Evolutionary conservation across 352 stramenopile species (phyloP).

Genomic region (Aphanomyces astaci): DNA sequence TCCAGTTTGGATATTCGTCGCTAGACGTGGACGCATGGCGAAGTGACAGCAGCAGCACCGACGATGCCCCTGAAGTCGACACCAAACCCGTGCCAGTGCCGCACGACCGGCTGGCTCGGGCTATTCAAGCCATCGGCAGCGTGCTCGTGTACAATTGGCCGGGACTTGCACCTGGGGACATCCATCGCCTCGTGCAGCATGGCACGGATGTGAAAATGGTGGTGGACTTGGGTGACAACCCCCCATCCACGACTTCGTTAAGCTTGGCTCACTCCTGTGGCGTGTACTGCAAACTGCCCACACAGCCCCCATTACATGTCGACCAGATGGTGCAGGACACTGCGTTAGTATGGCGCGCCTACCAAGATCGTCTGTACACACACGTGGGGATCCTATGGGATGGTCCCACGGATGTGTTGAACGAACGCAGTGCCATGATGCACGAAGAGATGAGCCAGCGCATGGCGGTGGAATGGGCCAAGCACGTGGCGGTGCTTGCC

Average conservation of each 20-base stretch:
- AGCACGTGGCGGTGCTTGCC: neutral
- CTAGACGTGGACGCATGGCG: conserved; percentile 17
- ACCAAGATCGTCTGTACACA: neutral
- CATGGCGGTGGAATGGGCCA: conserved; percentile 11
- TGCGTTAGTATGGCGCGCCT: neutral
- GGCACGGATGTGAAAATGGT: neutral
- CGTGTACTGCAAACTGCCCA: neutral
- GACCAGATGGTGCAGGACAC: conserved; percentile 12
- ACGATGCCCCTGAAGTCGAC: neutral
- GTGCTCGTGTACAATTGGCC: conserved; percentile 1
- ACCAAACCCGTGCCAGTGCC: neutral
- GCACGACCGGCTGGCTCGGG: neutral
- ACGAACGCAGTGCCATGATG: conserved; percentile 16
- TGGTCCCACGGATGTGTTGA: neutral
- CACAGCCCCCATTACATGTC: neutral
- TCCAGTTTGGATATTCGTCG: conserved; percentile 6
- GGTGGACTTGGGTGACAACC: neutral
- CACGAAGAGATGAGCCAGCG: neutral
- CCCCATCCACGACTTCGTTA: neutral
- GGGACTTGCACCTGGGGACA: neutral
- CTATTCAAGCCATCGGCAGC: neutral
- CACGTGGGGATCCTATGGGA: neutral
- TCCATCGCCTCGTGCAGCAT: conserved; percentile 8
- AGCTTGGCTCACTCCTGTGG: neutral
- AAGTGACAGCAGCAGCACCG: neutral